Evolutionary conservation across 2,329 filamentous ascomycete genomes (phyloP), one percentile per base, ranked within the genome.

Genomic region (Claviceps pazoutovae): DNA sequence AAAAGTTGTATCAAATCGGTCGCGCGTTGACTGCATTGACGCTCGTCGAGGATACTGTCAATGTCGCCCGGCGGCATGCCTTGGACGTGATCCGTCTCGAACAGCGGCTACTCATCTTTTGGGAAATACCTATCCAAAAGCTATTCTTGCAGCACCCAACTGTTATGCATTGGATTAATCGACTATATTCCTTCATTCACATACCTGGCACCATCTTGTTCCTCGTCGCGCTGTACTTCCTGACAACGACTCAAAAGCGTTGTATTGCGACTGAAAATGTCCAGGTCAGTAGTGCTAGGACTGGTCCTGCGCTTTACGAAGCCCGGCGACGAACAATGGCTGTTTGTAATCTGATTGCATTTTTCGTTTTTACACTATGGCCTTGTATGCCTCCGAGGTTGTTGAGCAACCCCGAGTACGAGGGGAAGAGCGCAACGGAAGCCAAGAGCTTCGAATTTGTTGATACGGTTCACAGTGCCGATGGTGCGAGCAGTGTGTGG

Each of bases 181-280:
- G 83, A 60, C 74, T 78, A 30, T 88, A 88, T 67, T 86, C 83
- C 5, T 87, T 86, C 66, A 86, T 88, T 60, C 84, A 88, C 64
- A 88, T 88, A 53, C 84, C 84, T 0, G 84, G 83, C 14, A 87
- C 83, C 5, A 87, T 88, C 57, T 73, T 83, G 45, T 88, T 86
- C 61, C 64, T 73, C 16, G 68, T 75, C 39, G 75, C 79, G 61
- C 73, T 88, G 4, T 88, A 80, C 68, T 85, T 84, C 68, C 76
- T 83, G 62, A 86, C 82, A 46, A 85, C 80, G 23, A 82, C 79
- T 7, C 74, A 74, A 49, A 78, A 78, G 61, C 70, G 75, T 36
- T 62, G 61, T 30, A 59, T 59, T 44, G 54, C 60, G 47, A 51
- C 60, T 45, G 60, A 63, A 14, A 59, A 62, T 34, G 53, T 61